phyloP scores from a whole-genome alignment of 2,329 filamentous ascomycete species.

The Pseudocercospora musae region DNA sequence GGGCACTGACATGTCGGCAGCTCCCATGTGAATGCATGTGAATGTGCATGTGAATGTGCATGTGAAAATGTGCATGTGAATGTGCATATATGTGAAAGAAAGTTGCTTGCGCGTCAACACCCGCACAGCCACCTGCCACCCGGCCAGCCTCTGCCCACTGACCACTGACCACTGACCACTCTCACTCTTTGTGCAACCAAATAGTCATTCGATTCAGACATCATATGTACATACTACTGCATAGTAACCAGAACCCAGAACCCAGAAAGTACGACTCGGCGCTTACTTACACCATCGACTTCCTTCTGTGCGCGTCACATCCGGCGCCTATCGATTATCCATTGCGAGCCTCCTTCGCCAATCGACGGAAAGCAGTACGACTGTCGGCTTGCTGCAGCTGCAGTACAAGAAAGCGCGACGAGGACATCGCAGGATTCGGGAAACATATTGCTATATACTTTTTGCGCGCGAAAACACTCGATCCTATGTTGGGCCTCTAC shows the following conservation, averaged over 20 bases:
- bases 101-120: neutral
- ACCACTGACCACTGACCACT: too few relatives aligned
- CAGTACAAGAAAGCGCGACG: neutral
- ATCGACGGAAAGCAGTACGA: neutral
- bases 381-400: neutral
- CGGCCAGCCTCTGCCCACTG: too few relatives aligned
- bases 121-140: neutral
- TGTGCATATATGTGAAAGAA: too few relatives aligned
- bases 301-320: neutral
- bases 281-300: neutral
- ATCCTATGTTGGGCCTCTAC: neutral
- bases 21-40: neutral
- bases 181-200: neutral
- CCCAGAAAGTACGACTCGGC: neutral
- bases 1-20: constrained; percentile 8
- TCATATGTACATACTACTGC: too few relatives aligned
- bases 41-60: too few relatives aligned
- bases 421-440: neutral
- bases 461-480: neutral
- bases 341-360: neutral
- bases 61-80: too few relatives aligned
- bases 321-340: neutral
- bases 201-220: neutral
- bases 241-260: too few relatives aligned
- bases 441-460: neutral